Base-by-base conservation (phyloP, 2,329 filamentous ascomycete species). In the Helminthosporium solani region DNA sequence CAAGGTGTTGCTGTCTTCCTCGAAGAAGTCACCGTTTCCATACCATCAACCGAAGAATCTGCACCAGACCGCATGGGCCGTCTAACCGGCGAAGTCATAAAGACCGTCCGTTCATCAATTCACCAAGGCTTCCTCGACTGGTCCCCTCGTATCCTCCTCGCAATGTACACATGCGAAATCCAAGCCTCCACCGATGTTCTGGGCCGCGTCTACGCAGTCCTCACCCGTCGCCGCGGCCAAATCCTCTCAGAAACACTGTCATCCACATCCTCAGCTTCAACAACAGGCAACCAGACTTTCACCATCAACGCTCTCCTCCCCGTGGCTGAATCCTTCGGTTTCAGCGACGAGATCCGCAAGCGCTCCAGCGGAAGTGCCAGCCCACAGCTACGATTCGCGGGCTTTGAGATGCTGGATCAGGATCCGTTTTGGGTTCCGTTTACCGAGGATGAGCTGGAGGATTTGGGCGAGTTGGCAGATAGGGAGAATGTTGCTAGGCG, bases 391-490 rank as follows among this genome's bases (percentile, higher is more conserved):
- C 86, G 95, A 50, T 99, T 97, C 67, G 83, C 88, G 7, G 94
- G 94, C 1, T 99, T 91, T 65, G 90, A 96, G 70, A 82, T 95
- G 58, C 77, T 97, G 2, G 90, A 97, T 67, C 87, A 96, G 72
- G 94, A 99, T 75, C 94, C 94, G 0, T 95, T 95, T 75, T 99
- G 94, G 94, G 90, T 95, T 37, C 94, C 94, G 1, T 90, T 90
- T 55, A 97, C 92, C 0, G 94, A 97, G 66, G 94, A 97, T 68
- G 90, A 99, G 64, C 73, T 99, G 41, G 94, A 99, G 77, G 94
- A 99, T 75, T 74, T 99, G 50, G 94, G 94, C 20, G 92, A 97
- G 76, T 76, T 92, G 67, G 94, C 89, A 3, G 94, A 99, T 73
- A 82, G 83, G 64, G 94, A 97, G 78, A 97, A 96, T 72, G 88